Evolutionary conservation across 2,329 filamentous ascomycete genomes (phyloP).

Genomic region (Zymoseptoria ardabiliae): DNA sequence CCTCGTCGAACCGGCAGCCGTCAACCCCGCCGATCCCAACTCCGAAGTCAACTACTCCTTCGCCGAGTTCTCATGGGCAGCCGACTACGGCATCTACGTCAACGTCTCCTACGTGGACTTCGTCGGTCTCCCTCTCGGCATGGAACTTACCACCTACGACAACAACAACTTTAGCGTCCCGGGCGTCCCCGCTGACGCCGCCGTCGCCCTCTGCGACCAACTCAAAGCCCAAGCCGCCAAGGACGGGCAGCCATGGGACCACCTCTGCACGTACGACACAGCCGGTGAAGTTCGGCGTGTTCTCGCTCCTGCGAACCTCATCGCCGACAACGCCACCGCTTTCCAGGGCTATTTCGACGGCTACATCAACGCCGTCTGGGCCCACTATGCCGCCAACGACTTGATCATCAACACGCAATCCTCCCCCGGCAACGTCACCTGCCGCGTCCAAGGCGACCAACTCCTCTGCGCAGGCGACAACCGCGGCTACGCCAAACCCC

Average conservation of each 20-base stretch:
- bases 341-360: conserved; percentile 46
- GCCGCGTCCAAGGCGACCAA: conserved; percentile 38
- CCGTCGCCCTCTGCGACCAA: conserved; percentile 47
- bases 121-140: conserved; percentile 41
- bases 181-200: conserved; percentile 52
- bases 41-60: conserved; percentile 38
- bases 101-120: conserved; percentile 32
- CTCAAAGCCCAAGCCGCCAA: conserved; percentile 46
- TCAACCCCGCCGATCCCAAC: conserved; percentile 33
- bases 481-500: conserved; percentile 49
- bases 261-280: conserved; percentile 45
- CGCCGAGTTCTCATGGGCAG: conserved; percentile 40
- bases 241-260: conserved; percentile 55
- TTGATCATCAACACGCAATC: conserved; percentile 60
- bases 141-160: conserved; percentile 44
- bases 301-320: conserved; percentile 36
- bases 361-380: conserved; percentile 47
- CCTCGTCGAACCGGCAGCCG: conserved; percentile 45
- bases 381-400: conserved; percentile 37
- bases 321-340: conserved; percentile 38
- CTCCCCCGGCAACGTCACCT: conserved; percentile 46
- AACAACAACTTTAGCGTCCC: conserved; percentile 43
- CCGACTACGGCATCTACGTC: conserved; percentile 37
- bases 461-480: conserved; percentile 35
- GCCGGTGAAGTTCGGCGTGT: conserved; percentile 33